Base-by-base conservation (phyloP, 257 asterid species). In the Rubia yunnanensis region DNA sequence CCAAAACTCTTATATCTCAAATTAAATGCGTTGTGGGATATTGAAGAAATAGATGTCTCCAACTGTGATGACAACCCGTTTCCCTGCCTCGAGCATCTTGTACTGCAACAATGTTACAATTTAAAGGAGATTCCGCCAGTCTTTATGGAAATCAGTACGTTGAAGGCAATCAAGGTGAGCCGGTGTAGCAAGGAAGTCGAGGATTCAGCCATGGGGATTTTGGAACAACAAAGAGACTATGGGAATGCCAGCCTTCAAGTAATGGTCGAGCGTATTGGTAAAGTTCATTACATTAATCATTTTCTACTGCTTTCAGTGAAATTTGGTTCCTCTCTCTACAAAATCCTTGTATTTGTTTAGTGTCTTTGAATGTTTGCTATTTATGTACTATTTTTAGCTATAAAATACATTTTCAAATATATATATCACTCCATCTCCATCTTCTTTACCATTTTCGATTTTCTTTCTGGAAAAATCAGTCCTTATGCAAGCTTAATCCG, bases 1-100 rank as follows among this genome's bases (percentile, higher is more conserved):
- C 30, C 26, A 18, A 46, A 48, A 8, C 61, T 72, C n/a, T 57
- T 22, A 22, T 72, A 38, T 65, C n/a, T 72, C 18, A 22, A 65
- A 7, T 1, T 72, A n/a, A 0, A n/a, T n/a, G n/a, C 3, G 2
- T 0, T 1, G 2, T 15, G 28, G 15, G 20, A 62, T 0, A 18
- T 66, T 41, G 23, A 24, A 48, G 22, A n/a, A 49, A 49, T 66
- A 56, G 56, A 73, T 20, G 72, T 27, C 10, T 56, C 63, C 20
- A 32, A 30, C 49, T 13, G 27, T 0, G 44, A 24, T 14, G 38
- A 57, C 14, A 5, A 13, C 39, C 64, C 44, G 14, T 59, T 59
- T n/a, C 64, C 64, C 3, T 3, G 1, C 27, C 64, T 59, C 31
- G 64, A 31, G 28, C 44, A 59, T 28, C 46, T 59, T 18, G 24